A percentile compares a stretch with the other conserved stretches of the same genome.
Evolutionary conservation across 1,284 basidiomycete species (phyloP).

Genomic region (Trichosporon sp.): DNA sequence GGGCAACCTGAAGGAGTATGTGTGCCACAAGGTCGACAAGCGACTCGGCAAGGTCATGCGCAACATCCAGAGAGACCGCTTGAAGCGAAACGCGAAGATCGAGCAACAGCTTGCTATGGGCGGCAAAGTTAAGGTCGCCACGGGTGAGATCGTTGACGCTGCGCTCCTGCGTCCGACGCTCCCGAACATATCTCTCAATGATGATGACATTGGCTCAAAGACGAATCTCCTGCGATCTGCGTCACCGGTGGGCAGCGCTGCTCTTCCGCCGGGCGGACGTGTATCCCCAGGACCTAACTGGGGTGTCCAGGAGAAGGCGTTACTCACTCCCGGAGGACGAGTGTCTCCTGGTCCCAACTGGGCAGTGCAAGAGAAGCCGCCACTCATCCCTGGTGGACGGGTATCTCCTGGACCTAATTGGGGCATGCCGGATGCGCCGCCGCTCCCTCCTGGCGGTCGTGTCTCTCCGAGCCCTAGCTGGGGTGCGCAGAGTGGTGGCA

Average conservation of each 20-base stretch:
- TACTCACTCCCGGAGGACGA: background rate
- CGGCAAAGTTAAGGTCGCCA: conserved; percentile 85
- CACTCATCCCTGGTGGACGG: background rate
- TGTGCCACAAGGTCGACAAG: conserved; percentile 98
- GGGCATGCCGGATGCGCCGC: background rate
- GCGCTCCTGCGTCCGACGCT: conserved; percentile 78
- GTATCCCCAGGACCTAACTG: background rate
- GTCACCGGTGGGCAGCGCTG: background rate
- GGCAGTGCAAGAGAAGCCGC: background rate
- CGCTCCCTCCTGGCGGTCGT: background rate
- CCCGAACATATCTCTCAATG: conserved; percentile 81
- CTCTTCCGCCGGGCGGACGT: background rate
- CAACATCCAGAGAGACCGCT: conserved; percentile 78
- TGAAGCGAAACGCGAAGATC: conserved; percentile 71
- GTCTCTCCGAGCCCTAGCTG: background rate
- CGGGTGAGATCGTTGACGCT: conserved; percentile 67
- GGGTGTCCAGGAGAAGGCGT: background rate
- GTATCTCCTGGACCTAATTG: background rate
- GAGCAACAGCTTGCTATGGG: conserved; percentile 88
- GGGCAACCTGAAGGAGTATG: conserved; percentile 96
- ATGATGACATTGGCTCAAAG: conserved; percentile 51
- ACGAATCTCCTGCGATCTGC: background rate
- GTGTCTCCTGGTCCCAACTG: background rate
- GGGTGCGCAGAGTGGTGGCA: background rate
- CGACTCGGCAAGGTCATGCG: conserved; percentile 91